Conservation (phyloP, 306 rosid genomes). For the Quercus parvula region DNA sequence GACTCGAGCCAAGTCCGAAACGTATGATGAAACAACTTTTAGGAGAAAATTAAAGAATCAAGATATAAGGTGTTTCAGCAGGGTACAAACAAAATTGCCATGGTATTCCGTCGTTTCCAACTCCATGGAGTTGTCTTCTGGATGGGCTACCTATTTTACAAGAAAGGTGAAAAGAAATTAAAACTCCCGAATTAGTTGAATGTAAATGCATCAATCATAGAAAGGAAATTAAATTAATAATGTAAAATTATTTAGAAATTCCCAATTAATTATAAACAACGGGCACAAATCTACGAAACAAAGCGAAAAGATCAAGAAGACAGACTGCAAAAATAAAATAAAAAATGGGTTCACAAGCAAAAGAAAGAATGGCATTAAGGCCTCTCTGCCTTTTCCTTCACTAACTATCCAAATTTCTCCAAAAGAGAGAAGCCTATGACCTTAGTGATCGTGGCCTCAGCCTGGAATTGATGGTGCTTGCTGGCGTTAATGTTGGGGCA, state of each 20-base stretch:
- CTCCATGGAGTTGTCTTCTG: no score
- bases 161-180: background rate
- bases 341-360: background rate
- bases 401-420: background rate
- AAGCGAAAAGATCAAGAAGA: background rate
- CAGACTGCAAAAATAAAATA: background rate
- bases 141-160: background rate
- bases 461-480: conserved; percentile 34
- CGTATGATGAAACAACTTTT: no score
- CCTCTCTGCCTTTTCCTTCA: background rate
- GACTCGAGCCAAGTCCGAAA: no score
- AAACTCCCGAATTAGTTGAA: background rate
- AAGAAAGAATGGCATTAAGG: background rate
- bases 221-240: background rate
- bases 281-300: background rate
- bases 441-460: conserved; percentile 25
- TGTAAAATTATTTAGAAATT: background rate
- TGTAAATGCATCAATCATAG: background rate
- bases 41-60: no score
- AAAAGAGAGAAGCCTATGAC: conserved; percentile 6
- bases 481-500: conserved; percentile 32
- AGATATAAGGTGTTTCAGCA: no score
- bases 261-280: background rate
- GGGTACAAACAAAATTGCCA: no score
- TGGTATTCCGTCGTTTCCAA: no score